Percentiles rank a stretch among this genome's conserved stretches.
Conservation (phyloP, 2,329 filamentous ascomycete genomes). For the Xylariaceae sp. region DNA sequence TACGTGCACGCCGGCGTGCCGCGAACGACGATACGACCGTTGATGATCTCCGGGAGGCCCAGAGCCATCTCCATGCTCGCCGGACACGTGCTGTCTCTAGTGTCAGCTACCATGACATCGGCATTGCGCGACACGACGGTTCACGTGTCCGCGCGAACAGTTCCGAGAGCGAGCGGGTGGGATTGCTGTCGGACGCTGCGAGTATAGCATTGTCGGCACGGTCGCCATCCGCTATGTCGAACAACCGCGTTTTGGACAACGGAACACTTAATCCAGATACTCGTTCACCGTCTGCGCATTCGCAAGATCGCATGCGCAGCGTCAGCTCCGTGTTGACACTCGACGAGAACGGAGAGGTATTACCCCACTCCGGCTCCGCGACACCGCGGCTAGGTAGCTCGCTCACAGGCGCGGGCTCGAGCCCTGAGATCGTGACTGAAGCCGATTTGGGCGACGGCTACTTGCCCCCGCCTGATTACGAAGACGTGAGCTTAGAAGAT, state of each 20-base stretch:
- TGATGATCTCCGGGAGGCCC: constrained; percentile 52
- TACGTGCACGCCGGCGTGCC: constrained; percentile 53
- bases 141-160: constrained; percentile 69
- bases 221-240: constrained; percentile 25
- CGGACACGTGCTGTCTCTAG: constrained; percentile 65
- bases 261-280: constrained; percentile 26
- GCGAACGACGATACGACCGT: constrained; percentile 47
- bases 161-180: constrained; percentile 64
- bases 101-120: constrained; percentile 71
- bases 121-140: constrained; percentile 71
- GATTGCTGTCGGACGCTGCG: constrained; percentile 66
- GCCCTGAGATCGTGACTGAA: constrained; percentile 47
- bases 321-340: constrained; percentile 54
- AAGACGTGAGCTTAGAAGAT: constrained; percentile 43
- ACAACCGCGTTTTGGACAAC: constrained; percentile 14
- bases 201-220: constrained; percentile 44
- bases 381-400: constrained; percentile 35
- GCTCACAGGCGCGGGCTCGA: constrained; percentile 43
- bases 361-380: constrained; percentile 38
- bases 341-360: constrained; percentile 39
- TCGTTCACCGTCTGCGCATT: constrained; percentile 30
- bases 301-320: constrained; percentile 44
- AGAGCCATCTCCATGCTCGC: constrained; percentile 51
- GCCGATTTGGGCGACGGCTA: constrained; percentile 43
- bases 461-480: constrained; percentile 52